These are phyloP conservation scores for Hymenochaete sp. DNA, from an alignment of 1,284 basidiomycete species.

Conservation along the genomic window DNA sequence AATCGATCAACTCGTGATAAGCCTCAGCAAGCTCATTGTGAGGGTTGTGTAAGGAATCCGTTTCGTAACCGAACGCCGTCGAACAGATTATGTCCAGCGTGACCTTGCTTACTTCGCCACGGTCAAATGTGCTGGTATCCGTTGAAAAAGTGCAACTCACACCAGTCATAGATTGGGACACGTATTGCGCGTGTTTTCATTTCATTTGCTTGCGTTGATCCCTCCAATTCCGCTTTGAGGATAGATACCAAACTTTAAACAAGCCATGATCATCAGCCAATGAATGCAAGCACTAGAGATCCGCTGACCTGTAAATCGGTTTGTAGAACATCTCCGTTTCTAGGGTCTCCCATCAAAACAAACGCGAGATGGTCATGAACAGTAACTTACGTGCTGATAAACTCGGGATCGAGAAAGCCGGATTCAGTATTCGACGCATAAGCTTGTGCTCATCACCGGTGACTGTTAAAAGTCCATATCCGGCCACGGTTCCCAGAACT, in stretches of 20 bases:
- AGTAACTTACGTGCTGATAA: conserved; percentile 35
- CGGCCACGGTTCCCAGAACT: conserved; percentile 34
- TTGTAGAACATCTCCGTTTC: conserved; percentile 44
- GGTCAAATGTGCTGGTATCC: conserved; percentile 2
- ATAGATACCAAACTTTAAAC: conserved; percentile 36
- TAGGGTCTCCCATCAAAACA: conserved; percentile 18
- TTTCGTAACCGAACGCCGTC: conserved; percentile 40
- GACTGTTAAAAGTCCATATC: conserved; percentile 39
- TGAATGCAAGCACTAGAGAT: not conserved
- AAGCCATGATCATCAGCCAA: too few species aligned
- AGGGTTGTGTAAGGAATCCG: conserved; percentile 39
- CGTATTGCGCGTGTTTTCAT: conserved; percentile 20
- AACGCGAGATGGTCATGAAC: not conserved
- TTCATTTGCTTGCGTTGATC: not conserved
- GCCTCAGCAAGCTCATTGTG: conserved; percentile 39
- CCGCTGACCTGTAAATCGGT: conserved; percentile 34
- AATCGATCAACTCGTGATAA: conserved; percentile 34
- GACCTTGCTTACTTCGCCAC: conserved; percentile 38
- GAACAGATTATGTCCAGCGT: conserved; percentile 44
- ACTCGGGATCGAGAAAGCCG: conserved; percentile 39
- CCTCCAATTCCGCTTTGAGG: conserved; percentile 28
- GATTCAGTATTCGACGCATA: conserved; percentile 43
- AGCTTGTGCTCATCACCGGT: conserved; percentile 39
- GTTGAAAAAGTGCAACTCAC: conserved; percentile 25
- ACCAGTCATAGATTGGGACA: conserved; percentile 40